Conservation (phyloP, 2,329 filamentous ascomycete species). For the Elsinoe necatrix region DNA sequence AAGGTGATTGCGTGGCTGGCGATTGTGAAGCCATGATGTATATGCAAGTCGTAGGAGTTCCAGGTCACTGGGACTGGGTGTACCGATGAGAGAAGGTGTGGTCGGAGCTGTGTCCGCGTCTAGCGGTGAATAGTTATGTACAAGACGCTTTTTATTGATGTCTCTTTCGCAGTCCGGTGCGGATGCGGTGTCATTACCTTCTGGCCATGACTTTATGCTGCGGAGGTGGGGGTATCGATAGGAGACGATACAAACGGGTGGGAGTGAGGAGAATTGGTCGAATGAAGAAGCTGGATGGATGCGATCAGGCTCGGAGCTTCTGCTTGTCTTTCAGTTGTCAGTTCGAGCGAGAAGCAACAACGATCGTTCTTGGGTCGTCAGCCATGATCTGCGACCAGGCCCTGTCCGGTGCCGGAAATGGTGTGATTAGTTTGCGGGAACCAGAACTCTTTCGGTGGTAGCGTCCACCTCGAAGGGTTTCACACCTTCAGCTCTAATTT, state of each 20-base stretch:
- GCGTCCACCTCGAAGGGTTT: background rate
- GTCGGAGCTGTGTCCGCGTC: background rate
- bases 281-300: background rate
- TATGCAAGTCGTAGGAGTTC: background rate
- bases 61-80: background rate
- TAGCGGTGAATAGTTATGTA: conserved; percentile 10
- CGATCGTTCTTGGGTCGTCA: background rate
- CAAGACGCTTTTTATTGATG: background rate
- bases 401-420: background rate
- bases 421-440: background rate
- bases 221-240: background rate
- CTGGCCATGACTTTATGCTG: background rate
- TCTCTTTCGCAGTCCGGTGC: conserved; percentile 5
- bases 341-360: background rate
- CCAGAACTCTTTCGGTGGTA: background rate
- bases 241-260: conserved; percentile 1
- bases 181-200: background rate
- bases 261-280: background rate
- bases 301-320: background rate
- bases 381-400: conserved; percentile 6
- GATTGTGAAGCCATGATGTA: conserved; percentile 1
- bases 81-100: background rate
- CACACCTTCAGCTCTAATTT: conserved; percentile 4
- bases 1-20: conserved; percentile 14
- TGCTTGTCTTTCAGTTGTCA: background rate